These are phyloP conservation scores for Pyrenula aspistea DNA, from an alignment of 495 filamentous ascomycete genomes.

Conservation along the genomic window DNA sequence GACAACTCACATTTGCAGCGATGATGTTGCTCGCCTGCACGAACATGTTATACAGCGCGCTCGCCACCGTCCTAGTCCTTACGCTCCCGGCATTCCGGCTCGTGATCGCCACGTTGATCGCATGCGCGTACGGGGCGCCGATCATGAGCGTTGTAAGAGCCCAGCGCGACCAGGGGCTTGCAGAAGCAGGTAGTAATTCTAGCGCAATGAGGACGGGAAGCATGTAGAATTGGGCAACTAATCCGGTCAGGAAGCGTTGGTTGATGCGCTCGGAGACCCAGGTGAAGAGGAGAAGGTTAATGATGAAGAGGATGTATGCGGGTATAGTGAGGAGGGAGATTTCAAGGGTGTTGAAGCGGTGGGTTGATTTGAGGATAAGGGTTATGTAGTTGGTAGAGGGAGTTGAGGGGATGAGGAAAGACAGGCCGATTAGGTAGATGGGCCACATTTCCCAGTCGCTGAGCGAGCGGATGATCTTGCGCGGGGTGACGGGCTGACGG, in stretches of 20 bases:
- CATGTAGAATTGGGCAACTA: constrained; percentile 31
- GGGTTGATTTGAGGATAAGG: constrained; percentile 28
- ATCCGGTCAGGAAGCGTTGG: constrained; percentile 28
- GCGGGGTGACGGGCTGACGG: constrained; percentile 46
- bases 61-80: constrained; percentile 36
- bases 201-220: constrained; percentile 34
- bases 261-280: constrained; percentile 27
- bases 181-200: constrained; percentile 15
- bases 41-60: constrained; percentile 62
- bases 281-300: constrained; percentile 21
- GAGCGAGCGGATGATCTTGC: constrained; percentile 42
- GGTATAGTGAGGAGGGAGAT: constrained; percentile 43
- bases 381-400: constrained; percentile 32
- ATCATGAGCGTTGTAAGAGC: constrained; percentile 26
- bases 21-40: constrained; percentile 57
- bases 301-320: constrained; percentile 29
- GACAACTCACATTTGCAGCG: constrained; percentile 40
- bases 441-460: constrained; percentile 64
- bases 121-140: constrained; percentile 36
- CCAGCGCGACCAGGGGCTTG: constrained; percentile 29
- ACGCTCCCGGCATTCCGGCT: constrained; percentile 41
- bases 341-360: constrained; percentile 34
- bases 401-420: constrained; percentile 28
- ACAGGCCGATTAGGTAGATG: constrained; percentile 42
- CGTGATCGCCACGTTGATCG: constrained; percentile 44